Evolutionary conservation across 2,329 filamentous ascomycete species (phyloP).

Genomic region (Fusarium pseudograminearum): DNA sequence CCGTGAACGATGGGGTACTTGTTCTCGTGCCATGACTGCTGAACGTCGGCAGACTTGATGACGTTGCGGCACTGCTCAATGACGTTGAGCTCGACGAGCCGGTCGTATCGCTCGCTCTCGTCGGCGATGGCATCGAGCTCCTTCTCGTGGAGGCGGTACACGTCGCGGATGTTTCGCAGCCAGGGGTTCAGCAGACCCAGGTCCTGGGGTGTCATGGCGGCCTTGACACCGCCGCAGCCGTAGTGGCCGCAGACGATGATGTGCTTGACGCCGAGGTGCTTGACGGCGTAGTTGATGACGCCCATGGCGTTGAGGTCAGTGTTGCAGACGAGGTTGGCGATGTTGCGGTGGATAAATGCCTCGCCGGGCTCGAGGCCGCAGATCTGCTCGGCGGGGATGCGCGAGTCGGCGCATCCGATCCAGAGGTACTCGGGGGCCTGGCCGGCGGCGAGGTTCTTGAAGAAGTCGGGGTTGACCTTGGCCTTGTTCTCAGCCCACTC

Average conservation of each 20-base stretch:
- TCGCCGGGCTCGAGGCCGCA: constrained; percentile 87
- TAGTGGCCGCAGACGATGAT: constrained; percentile 85
- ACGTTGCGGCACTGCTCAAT: constrained; percentile 81
- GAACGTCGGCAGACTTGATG: constrained; percentile 83
- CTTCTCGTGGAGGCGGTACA: constrained; percentile 76
- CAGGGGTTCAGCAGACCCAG: constrained; percentile 78
- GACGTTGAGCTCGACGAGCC: constrained; percentile 87
- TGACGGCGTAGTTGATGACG: constrained; percentile 89
- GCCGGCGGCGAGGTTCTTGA: constrained; percentile 71
- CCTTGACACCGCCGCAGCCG: constrained; percentile 81
- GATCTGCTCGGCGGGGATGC: constrained; percentile 91
- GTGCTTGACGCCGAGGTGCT: constrained; percentile 83
- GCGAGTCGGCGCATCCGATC: constrained; percentile 92
- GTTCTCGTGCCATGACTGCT: constrained; percentile 74
- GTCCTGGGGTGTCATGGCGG: constrained; percentile 78
- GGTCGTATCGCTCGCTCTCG: constrained; percentile 71
- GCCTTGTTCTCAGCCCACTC: constrained; percentile 72
- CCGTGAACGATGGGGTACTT: constrained; percentile 77
- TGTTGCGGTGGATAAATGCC: constrained; percentile 94
- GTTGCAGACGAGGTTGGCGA: constrained; percentile 86
- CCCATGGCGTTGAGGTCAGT: constrained; percentile 83
- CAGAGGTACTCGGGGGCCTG: constrained; percentile 81
- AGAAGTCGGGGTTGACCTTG: constrained; percentile 72
- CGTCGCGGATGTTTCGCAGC: constrained; percentile 80
- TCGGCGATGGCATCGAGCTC: constrained; percentile 75